Evolutionary conservation across 2,329 filamentous ascomycete genomes (phyloP), one percentile per base, ranked within the genome.

Genomic region (Penicillium occitanis): DNA sequence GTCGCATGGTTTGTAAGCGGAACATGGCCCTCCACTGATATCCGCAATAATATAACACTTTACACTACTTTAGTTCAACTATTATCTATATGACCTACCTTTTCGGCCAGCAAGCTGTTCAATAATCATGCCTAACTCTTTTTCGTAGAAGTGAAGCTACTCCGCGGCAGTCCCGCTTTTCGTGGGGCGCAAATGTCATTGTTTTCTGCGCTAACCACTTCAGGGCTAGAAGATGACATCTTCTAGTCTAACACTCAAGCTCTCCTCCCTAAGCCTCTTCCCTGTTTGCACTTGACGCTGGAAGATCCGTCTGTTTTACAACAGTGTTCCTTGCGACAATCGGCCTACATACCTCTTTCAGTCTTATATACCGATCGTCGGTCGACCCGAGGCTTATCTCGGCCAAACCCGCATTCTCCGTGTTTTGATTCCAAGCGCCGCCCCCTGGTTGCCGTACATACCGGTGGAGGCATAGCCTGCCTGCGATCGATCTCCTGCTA

Each of bases 401-500:
- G 28, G 50, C 50, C 55, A 25, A 42, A 17, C 35, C 22, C 35
- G 57, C 57, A 60, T 60, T 60, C 57, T 60, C n/a, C 37, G 35
- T 60, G 57, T 60, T 60, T 60, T 42, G 57, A 60, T 19, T 44
- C 35, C 55, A 59, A 40, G 37, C 55, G 19, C 61, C 61, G 10
- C 51, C 62, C 51, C 62, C 62, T 58, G 62, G 62, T 64, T 64
- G 8, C 61, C 30, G 51, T 44, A 46, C 62, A 57, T 64, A 64
- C 50, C 40, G 40, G 17, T 28, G 57, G 57, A 44, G 40, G 37
- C 57, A 30, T 25, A 37, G 22, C 25, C 48, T 42, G 22, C 40
- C 22, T 60, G 1, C 35, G 37, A 60, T 40, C 17, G 37, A 42
- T 44, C 57, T 44, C 57, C 8, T 37, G 33, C 53, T 22, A 37